Evolutionary conservation across 2,329 filamentous ascomycete species (phyloP).

Genomic region (Nigrograna mackinnonii): DNA sequence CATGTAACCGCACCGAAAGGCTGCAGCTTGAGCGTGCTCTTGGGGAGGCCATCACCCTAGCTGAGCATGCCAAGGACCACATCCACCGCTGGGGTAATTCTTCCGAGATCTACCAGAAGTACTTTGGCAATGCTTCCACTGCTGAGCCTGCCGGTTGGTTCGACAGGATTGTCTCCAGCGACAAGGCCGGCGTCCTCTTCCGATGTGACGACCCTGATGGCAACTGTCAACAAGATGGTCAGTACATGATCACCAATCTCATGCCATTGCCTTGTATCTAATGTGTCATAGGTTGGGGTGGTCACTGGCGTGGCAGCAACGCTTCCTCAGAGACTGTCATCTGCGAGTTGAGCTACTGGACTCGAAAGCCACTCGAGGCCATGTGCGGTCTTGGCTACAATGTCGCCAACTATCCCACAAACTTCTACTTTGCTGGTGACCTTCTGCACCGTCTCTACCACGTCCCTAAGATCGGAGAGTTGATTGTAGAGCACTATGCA

Average conservation of each 20-base stretch:
- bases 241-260: background rate
- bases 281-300: conserved; percentile 60
- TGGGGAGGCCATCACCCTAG: conserved; percentile 61
- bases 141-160: conserved; percentile 65
- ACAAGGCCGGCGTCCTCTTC: conserved; percentile 63
- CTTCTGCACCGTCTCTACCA: conserved; percentile 70
- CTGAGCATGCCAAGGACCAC: conserved; percentile 65
- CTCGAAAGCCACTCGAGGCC: conserved; percentile 59
- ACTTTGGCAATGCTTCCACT: conserved; percentile 66
- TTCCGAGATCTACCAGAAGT: conserved; percentile 65
- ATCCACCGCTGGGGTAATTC: conserved; percentile 60
- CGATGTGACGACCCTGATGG: conserved; percentile 70
- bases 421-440: conserved; percentile 68
- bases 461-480: conserved; percentile 63
- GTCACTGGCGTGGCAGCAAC: conserved; percentile 70
- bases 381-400: conserved; percentile 68
- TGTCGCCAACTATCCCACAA: conserved; percentile 59
- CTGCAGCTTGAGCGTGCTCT: conserved; percentile 61
- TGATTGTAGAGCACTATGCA: conserved; percentile 64
- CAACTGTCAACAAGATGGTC: conserved; percentile 56
- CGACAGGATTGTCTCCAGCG: conserved; percentile 61
- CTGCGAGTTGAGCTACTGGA: conserved; percentile 64
- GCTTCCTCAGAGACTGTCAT: conserved; percentile 71
- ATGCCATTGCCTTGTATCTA: background rate
- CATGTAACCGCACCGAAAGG: conserved; percentile 67